Percentiles rank a stretch among this genome's conserved stretches.
phyloP scores from a whole-genome alignment of 192 early-diverging fungal genomes.

The Linderina pennispora region DNA sequence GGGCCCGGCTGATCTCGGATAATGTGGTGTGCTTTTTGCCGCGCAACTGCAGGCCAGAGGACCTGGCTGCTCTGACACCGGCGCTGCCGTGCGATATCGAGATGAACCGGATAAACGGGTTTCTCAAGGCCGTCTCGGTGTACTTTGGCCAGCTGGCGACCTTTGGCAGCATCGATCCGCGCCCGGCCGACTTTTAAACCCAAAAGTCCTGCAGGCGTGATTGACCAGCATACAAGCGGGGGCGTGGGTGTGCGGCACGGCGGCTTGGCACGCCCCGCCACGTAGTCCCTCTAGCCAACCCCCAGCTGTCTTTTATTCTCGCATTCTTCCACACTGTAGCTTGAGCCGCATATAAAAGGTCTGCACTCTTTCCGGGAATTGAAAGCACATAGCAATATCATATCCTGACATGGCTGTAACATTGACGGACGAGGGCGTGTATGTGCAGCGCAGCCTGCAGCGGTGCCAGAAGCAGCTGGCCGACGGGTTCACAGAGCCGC shows the following conservation, averaged over 20 bases:
- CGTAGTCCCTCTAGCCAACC: no score
- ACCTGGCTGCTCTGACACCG: constrained; percentile 55
- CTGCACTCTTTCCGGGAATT: no score
- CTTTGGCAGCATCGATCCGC: constrained; percentile 14
- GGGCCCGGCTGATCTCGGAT: constrained; percentile 56
- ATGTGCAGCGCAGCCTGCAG: constrained; percentile 13
- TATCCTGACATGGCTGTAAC: background rate
- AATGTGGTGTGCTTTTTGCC: constrained; percentile 88
- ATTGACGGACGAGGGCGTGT: background rate
- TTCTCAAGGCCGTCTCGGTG: constrained; percentile 61
- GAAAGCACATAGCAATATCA: no score
- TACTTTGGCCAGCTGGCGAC: constrained; percentile 74
- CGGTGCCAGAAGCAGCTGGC: constrained; percentile 24
- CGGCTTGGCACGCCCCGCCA: no score
- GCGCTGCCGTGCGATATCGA: constrained; percentile 74
- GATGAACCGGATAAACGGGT: constrained; percentile 59
- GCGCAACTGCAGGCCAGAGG: constrained; percentile 64
- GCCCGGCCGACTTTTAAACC: background rate
- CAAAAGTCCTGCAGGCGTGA: no score
- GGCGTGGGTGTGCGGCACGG: no score
- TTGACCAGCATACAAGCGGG: no score
- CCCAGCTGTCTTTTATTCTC: background rate
- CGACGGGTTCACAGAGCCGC: constrained; percentile 23
- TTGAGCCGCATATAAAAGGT: no score
- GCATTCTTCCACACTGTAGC: no score